Evolutionary conservation across 768 basidiomycete species (phyloP).

Genomic region (Cubamyces sp.): DNA sequence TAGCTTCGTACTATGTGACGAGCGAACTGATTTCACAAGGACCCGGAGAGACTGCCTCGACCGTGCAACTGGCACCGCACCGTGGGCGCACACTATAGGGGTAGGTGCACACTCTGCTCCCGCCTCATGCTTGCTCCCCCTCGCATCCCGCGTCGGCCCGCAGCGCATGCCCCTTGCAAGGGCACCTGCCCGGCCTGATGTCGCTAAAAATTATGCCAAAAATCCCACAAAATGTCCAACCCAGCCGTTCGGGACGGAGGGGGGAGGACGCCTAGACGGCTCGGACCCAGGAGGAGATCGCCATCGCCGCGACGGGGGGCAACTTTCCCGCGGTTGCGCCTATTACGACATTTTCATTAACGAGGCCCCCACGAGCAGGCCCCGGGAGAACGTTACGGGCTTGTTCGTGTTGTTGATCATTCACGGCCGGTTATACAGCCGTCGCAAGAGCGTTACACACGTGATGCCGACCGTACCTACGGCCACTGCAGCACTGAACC

Average conservation of each 20-base stretch:
- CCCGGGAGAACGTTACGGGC: constrained; percentile 8
- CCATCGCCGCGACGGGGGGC: constrained; percentile 20
- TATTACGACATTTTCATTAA: constrained; percentile 30
- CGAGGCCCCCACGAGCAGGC: constrained; percentile 5
- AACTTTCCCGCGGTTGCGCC: constrained; percentile 21
- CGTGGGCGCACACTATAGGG: constrained; percentile 20
- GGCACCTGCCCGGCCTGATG: constrained; percentile 9
- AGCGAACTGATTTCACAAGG: constrained; percentile 20
- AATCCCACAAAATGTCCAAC: constrained; percentile 34
- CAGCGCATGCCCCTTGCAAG: constrained; percentile 19
- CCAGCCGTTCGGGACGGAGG: constrained; percentile 15
- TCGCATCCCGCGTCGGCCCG: constrained; percentile 9
- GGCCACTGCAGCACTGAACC: constrained; percentile 50
- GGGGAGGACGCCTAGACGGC: background rate
- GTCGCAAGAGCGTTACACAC: constrained; percentile 37
- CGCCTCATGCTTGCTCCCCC: constrained; percentile 3
- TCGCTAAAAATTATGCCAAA: constrained; percentile 26
- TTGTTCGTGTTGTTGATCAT: constrained; percentile 2
- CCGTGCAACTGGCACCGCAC: constrained; percentile 18
- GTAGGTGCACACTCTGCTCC: constrained; percentile 10
- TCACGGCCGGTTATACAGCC: constrained; percentile 28
- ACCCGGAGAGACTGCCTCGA: background rate
- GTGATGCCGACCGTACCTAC: constrained; percentile 47
- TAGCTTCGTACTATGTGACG: constrained; percentile 23
- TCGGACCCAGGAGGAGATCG: constrained; percentile 15